A percentile compares a stretch with the other conserved stretches of the same genome.
Conservation (phyloP, 129 eudicot genomes). For the Flaveria sonorensis region DNA sequence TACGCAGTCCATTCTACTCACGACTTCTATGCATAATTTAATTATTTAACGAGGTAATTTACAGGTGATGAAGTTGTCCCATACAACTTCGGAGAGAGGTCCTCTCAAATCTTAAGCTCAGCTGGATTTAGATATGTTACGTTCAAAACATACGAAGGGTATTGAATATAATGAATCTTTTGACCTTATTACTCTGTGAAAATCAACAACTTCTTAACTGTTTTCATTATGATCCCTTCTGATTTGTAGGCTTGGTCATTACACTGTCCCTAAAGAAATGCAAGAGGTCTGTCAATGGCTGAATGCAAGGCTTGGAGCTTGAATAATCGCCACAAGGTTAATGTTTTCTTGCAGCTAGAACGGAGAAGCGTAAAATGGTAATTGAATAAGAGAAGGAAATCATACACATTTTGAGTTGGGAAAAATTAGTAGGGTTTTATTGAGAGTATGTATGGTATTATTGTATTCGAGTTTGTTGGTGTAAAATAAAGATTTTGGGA, state of each 20-base stretch:
- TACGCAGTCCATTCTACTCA: background rate
- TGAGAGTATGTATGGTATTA: slow-evolving; percentile 32
- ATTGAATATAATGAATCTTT: background rate
- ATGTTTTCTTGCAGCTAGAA: slow-evolving; percentile 29
- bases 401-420: slow-evolving; percentile 23
- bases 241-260: slow-evolving; percentile 80
- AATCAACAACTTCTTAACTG: background rate
- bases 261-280: slow-evolving; percentile 89
- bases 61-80: slow-evolving; percentile 95
- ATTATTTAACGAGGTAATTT: background rate
- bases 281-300: slow-evolving; percentile 84
- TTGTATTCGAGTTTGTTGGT: slow-evolving; percentile 30
- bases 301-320: slow-evolving; percentile 57
- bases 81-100: slow-evolving; percentile 69
- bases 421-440: slow-evolving; percentile 19
- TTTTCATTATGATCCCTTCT: slow-evolving; percentile 4
- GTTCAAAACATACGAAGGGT: slow-evolving; percentile 58
- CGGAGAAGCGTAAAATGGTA: slow-evolving; percentile 5
- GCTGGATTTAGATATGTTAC: slow-evolving; percentile 72
- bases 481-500: slow-evolving; percentile 34
- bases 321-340: slow-evolving; percentile 12
- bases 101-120: slow-evolving; percentile 59
- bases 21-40: background rate
- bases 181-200: background rate
- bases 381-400: slow-evolving; percentile 8